Conservation (phyloP, 1,284 basidiomycete genomes). For the Boletus smithii region DNA sequence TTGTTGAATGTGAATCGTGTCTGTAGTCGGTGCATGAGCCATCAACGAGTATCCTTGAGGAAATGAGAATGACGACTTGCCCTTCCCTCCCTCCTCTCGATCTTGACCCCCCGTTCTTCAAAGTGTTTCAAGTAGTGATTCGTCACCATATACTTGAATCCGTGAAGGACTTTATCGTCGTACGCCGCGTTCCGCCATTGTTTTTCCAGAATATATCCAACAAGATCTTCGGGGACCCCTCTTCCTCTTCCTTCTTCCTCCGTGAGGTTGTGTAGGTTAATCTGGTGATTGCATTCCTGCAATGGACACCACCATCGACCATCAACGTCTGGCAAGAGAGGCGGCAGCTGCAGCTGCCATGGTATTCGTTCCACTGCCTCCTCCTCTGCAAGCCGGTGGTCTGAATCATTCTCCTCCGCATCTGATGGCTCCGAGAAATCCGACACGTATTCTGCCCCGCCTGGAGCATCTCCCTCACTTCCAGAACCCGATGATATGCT, state of each 20-base stretch:
- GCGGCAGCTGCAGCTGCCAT: slow-evolving; percentile 27
- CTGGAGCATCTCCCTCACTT: slow-evolving; percentile 25
- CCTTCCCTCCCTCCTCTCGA: slow-evolving; percentile 15
- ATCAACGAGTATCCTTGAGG: not conserved
- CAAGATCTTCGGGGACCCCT: slow-evolving; percentile 13
- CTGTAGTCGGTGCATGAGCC: slow-evolving; percentile 10
- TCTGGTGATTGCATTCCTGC: slow-evolving; percentile 19
- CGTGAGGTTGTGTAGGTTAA: slow-evolving; percentile 25
- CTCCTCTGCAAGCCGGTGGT: slow-evolving; percentile 14
- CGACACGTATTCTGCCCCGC: slow-evolving; percentile 38
- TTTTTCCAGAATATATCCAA: slow-evolving; percentile 27
- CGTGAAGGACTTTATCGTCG: slow-evolving; percentile 29
- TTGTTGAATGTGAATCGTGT: slow-evolving; percentile 12
- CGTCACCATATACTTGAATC: slow-evolving; percentile 31
- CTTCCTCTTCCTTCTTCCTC: slow-evolving; percentile 20
- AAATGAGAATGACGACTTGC: slow-evolving; percentile 11
- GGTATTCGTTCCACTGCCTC: slow-evolving; percentile 28
- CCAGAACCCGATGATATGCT: slow-evolving; percentile 21
- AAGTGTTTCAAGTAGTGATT: slow-evolving; percentile 37
- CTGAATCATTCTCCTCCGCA: slow-evolving; percentile 37
- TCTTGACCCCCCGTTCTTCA: slow-evolving; percentile 18
- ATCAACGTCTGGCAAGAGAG: slow-evolving; percentile 35
- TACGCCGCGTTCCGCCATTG: slow-evolving; percentile 31
- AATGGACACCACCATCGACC: slow-evolving; percentile 34
- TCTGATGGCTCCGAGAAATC: slow-evolving; percentile 52